Percentiles rank a stretch among this genome's conserved stretches.
Evolutionary conservation across 1,284 basidiomycete genomes (phyloP).

Genomic region (Moniliophthora roreri): DNA sequence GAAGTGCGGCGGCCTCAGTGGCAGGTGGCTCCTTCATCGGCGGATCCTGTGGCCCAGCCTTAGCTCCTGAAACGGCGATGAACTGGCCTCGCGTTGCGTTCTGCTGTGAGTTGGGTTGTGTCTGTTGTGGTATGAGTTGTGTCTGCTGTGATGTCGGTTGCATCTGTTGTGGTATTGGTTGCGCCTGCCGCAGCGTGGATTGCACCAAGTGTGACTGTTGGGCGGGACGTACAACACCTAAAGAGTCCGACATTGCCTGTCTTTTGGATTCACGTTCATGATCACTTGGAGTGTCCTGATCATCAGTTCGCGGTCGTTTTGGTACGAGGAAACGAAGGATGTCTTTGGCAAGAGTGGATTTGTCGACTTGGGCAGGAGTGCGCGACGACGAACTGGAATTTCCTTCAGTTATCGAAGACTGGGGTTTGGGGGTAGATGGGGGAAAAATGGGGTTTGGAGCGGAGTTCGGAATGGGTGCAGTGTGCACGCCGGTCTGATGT

Average conservation of each 20-base stretch:
- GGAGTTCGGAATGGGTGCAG: too few species aligned
- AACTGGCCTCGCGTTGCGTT: too few species aligned
- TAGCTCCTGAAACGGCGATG: too few species aligned
- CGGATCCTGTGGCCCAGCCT: too few species aligned
- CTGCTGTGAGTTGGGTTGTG: too few species aligned
- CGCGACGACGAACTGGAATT: slow-evolving; percentile 11
- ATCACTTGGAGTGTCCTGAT: slow-evolving; percentile 12
- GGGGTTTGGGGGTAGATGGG: neutral
- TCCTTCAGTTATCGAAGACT: neutral
- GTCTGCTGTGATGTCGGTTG: too few species aligned
- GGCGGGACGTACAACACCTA: neutral
- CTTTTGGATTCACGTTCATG: slow-evolving; percentile 4
- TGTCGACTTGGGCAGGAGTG: slow-evolving; percentile 37
- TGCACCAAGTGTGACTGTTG: neutral
- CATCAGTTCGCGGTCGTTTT: slow-evolving; percentile 9
- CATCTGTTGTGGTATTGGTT: too few species aligned
- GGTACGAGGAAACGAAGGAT: slow-evolving; percentile 35
- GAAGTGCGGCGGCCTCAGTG: too few species aligned
- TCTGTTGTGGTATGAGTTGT: too few species aligned
- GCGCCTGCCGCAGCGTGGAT: neutral
- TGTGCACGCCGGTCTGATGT: too few species aligned
- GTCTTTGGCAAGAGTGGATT: slow-evolving; percentile 40
- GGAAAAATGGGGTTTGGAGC: neutral
- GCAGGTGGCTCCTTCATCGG: too few species aligned
- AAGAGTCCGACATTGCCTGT: neutral